Evolutionary conservation across 1,284 basidiomycete species (phyloP).

Genomic region (Apiotrichum mycotoxinovorans): DNA sequence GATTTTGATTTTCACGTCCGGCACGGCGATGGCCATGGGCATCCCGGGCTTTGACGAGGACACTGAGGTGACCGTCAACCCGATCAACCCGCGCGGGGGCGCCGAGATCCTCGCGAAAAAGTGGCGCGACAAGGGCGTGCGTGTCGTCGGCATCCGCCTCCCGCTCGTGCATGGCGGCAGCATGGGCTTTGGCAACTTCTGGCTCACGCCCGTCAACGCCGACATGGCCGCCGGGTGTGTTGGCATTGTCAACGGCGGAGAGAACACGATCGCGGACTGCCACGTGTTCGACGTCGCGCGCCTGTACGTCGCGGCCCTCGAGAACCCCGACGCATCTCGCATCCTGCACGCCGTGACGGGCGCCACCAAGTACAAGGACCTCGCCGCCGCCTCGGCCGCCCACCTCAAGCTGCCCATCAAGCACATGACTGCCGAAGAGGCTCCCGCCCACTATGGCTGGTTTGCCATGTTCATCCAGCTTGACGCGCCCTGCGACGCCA

Average conservation of each 20-base stretch:
- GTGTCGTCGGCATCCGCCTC: constrained; percentile 21
- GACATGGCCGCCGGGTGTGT: constrained; percentile 19
- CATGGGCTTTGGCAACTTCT: constrained; percentile 17
- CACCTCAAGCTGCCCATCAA: constrained; percentile 16
- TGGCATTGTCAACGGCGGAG: constrained; percentile 21
- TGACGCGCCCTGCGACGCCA: neutral
- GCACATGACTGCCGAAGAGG: constrained; percentile 16
- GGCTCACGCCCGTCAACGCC: constrained; percentile 9
- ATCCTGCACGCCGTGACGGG: constrained; percentile 27
- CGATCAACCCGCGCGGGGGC: neutral
- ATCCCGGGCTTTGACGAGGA: neutral
- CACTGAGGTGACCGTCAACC: neutral
- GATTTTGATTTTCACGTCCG: constrained; percentile 19
- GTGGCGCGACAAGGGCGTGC: constrained; percentile 15
- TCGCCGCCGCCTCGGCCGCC: constrained; percentile 23
- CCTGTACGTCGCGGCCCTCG: constrained; percentile 26
- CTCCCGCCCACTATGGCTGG: constrained; percentile 9
- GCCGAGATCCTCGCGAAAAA: constrained; percentile 6
- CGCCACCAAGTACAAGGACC: constrained; percentile 14
- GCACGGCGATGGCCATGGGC: constrained; percentile 3
- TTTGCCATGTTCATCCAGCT: neutral
- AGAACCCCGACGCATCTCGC: constrained; percentile 11
- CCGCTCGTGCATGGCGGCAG: constrained; percentile 26
- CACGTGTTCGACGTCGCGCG: constrained; percentile 29
- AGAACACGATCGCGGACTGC: constrained; percentile 11